phyloP scores from a whole-genome alignment of 208 protist species.

The Plasmodiophora brassicae region DNA sequence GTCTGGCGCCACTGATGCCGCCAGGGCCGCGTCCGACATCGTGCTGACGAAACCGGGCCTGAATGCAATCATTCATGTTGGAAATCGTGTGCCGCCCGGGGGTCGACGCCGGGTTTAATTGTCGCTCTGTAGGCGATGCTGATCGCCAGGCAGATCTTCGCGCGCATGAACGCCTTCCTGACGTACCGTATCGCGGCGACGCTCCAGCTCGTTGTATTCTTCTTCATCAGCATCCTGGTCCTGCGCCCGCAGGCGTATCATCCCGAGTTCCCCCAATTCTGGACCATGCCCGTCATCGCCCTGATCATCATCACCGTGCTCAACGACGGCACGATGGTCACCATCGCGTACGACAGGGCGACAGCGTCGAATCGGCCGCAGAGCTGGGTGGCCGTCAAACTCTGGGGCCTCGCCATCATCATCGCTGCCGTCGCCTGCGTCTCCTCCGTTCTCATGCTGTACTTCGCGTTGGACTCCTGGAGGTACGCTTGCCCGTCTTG shows the following conservation, averaged over 20 bases:
- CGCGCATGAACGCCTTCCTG: conserved; percentile 1
- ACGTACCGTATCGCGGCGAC: conserved; percentile 27
- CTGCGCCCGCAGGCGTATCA: neutral
- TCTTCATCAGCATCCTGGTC: conserved; percentile 31
- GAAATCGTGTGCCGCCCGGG: conserved; percentile 76
- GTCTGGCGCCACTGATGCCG: conserved; percentile 46
- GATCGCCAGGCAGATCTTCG: conserved; percentile 11
- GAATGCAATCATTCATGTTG: conserved; percentile 80
- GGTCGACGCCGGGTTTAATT: conserved; percentile 75
- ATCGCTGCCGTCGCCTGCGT: neutral
- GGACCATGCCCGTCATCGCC: neutral
- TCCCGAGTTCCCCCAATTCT: neutral
- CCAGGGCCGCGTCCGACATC: neutral
- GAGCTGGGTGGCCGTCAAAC: neutral
- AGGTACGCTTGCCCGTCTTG: too few species aligned
- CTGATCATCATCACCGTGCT: conserved; percentile 23
- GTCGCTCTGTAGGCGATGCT: conserved; percentile 66
- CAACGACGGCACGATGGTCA: neutral
- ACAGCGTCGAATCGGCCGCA: neutral
- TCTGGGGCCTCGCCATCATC: neutral
- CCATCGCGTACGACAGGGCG: neutral
- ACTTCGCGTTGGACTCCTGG: neutral
- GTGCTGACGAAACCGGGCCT: conserved; percentile 61
- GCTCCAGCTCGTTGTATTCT: conserved; percentile 39
- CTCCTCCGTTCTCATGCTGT: neutral